Base-by-base conservation (phyloP, 2,329 filamentous ascomycete genomes). In the Penicillium corylophilum region DNA sequence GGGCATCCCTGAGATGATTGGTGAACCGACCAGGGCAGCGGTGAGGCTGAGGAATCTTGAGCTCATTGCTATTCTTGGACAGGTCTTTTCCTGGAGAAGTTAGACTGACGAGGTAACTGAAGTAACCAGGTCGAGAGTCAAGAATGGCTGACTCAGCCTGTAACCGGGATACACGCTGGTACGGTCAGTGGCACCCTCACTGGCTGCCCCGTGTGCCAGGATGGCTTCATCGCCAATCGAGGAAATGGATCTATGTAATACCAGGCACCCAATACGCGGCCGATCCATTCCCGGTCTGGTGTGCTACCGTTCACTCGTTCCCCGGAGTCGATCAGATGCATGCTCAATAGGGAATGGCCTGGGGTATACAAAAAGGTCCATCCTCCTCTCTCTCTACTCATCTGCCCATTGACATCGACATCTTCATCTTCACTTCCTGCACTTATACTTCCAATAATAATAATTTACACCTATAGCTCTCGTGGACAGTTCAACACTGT, bases 401-500 rank as follows among this genome's bases (percentile, higher is more conserved):
- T 51, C 43, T 45, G 15, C 40, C 20, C 26, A n/a, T n/a, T n/a
- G n/a, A n/a, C n/a, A n/a, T n/a, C 26, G 20, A 29, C 38, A 44
- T 43, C 45, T 26, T 2, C 20, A 53, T n/a, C 20, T 46, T 39
- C 22, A 39, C 24, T 20, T 16, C 26, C 18, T 46, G 38, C 24
- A 40, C 49, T 44, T 45, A 46, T 43, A 35, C 51, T 45, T 51
- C 26, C 46, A 36, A 46, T 23, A 35, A 31, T 49, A 31, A 40
- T 36, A 16, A 47, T 33, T 45, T 12, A 10, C 10, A n/a, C 13
- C 16, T 18, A 50, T 53, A 57, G 44, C 50, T 53, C 48, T 56
- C 53, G 39, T 51, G 46, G 46, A 51, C 50, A 59, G 59, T 63
- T 63, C 59, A 60, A 63, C 59, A 62, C 60, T 61, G 59, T 53